Base-by-base conservation (phyloP, 2,329 filamentous ascomycete species). In the Neoscytalidium dimidiatum region DNA sequence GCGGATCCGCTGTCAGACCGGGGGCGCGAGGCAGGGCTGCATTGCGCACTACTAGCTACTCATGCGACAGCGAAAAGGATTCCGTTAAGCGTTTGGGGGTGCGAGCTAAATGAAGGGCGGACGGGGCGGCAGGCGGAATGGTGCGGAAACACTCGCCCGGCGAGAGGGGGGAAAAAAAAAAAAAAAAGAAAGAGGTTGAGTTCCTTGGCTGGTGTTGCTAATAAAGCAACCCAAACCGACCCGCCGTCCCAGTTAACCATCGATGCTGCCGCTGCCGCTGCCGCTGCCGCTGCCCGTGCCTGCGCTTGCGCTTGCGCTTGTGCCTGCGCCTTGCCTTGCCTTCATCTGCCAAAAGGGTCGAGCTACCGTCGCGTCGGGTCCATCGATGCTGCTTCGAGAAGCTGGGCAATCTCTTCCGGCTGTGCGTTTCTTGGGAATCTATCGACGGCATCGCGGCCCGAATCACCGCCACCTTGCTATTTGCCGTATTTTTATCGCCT, bases 301-400 rank as follows among this genome's bases (percentile, higher is more conserved):
- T n/a, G n/a, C n/a, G n/a, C n/a, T n/a, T n/a, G n/a, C n/a, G n/a
- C n/a, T n/a, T n/a, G n/a, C n/a, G n/a, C n/a, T n/a, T n/a, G n/a
- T n/a, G n/a, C n/a, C n/a, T n/a, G n/a, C n/a, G n/a, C n/a, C n/a
- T n/a, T n/a, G n/a, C n/a, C n/a, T n/a, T n/a, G n/a, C n/a, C n/a
- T n/a, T n/a, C n/a, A 29, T 52, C 38, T 41, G 38, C 38, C 38
- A 41, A n/a, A n/a, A n/a, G n/a, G n/a, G n/a, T n/a, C 38, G 13
- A 58, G 23, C 17, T 46, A 46, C 56, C 56, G 19, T 21, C 41
- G 56, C 46, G 56, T 48, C 56, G 56, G 56, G 56, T 60, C 56
- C 56, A 46, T 60, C 56, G 56, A 60, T 21, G 26, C 41, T 23
- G 56, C 56, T 60, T 60, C 56, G 38, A 60, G 56, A 60, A 60